phyloP scores from a whole-genome alignment of 176 grass and related monocot genomes.

The Bolboschoenus planiculmis region DNA sequence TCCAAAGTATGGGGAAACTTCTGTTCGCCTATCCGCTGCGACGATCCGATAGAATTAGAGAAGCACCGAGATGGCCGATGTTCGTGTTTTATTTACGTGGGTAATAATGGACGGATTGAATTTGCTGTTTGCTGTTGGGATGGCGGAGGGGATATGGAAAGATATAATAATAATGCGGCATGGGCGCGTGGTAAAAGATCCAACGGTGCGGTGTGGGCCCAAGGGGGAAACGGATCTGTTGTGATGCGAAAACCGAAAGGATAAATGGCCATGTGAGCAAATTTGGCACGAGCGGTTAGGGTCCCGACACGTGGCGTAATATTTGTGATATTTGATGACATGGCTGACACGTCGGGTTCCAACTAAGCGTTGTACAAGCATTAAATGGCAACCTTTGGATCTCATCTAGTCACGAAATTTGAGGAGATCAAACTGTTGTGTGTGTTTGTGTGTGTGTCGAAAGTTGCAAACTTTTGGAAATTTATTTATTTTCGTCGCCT shows the following conservation, averaged over 20 bases:
- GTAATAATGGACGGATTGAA: neutral
- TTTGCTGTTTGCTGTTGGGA: neutral
- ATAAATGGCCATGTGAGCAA: conserved; percentile 41
- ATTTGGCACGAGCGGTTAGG: conserved; percentile 12
- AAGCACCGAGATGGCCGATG: neutral
- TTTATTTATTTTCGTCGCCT: neutral
- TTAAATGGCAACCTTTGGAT: neutral
- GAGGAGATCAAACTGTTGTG: neutral
- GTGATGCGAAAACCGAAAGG: neutral
- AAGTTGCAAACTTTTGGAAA: neutral
- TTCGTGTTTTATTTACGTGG: neutral
- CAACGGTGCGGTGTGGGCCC: conserved; percentile 4
- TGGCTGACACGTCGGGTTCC: conserved; percentile 20
- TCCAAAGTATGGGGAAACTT: conserved; percentile 24
- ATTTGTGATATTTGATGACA: neutral
- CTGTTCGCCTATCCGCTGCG: neutral
- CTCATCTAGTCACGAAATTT: neutral
- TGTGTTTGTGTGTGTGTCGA: too few species aligned
- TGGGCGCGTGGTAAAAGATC: conserved; percentile 14
- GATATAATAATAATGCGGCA: conserved; percentile 36
- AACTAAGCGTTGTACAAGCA: neutral
- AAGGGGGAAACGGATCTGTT: conserved; percentile 23
- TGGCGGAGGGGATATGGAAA: neutral
- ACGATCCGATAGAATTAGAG: neutral
- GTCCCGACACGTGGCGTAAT: conserved; percentile 27